Percentiles rank a stretch among this genome's conserved stretches.
Conservation (phyloP, 306 rosid genomes). For the Cucurbita moschata region DNA sequence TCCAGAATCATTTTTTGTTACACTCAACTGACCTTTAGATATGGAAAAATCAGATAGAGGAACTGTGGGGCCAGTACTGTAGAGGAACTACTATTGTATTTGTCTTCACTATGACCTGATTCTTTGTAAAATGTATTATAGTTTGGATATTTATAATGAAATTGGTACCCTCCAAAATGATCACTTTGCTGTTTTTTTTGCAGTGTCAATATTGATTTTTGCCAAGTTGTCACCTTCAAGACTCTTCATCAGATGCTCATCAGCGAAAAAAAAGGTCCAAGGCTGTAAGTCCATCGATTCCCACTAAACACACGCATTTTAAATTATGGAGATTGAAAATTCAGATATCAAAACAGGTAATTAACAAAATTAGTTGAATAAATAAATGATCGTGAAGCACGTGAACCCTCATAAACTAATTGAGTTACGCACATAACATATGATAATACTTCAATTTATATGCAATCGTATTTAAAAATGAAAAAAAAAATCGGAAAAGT, state of each 20-base stretch:
- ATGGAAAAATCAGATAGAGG: slow-evolving; percentile 10
- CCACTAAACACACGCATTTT: not conserved
- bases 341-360: too few species aligned
- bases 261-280: not conserved
- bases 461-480: too few species aligned
- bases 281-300: not conserved
- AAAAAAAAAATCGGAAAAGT: not conserved
- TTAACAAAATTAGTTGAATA: too few species aligned
- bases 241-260: slow-evolving; percentile 2
- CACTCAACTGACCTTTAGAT: slow-evolving; percentile 27
- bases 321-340: too few species aligned
- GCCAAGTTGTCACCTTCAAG: not conserved
- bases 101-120: not conserved
- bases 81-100: slow-evolving; percentile 6
- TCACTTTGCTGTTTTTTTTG: not conserved
- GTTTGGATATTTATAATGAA: slow-evolving; percentile 17
- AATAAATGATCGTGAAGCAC: too few species aligned
- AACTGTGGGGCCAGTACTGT: slow-evolving; percentile 27
- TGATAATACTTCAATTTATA: too few species aligned
- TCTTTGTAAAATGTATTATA: slow-evolving; percentile 31
- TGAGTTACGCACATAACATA: too few species aligned
- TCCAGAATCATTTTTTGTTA: slow-evolving; percentile 21
- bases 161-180: not conserved
- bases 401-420: too few species aligned
- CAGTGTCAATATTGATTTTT: not conserved